Percentiles rank a stretch among this genome's conserved stretches.
Conservation (phyloP, 1,139 yeast genomes). For the Candida glucosophila region DNA sequence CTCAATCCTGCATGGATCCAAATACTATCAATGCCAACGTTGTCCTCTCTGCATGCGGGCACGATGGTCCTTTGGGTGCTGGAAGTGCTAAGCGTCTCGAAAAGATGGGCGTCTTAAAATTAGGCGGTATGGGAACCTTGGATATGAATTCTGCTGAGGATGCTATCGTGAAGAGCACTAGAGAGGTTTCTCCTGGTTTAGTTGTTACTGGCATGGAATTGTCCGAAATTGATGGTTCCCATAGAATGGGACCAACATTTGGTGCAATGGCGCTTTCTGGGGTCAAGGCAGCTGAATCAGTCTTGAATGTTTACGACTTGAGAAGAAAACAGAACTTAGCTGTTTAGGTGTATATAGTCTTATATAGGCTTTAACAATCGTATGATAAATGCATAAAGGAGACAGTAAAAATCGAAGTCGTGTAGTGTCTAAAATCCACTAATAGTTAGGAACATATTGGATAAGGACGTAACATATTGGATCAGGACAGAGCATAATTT, state of each 20-base stretch:
- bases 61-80: constrained; percentile 84
- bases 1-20: constrained; percentile 80
- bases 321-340: constrained; percentile 40
- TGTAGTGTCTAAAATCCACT: no score
- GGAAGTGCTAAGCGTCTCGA: constrained; percentile 51
- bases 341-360: no score
- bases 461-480: no score
- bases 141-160: constrained; percentile 78
- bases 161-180: constrained; percentile 63
- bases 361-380: no score
- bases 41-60: constrained; percentile 68
- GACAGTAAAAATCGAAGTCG: no score
- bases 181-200: constrained; percentile 63
- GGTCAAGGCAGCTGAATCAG: constrained; percentile 65
- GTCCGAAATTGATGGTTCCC: constrained; percentile 68
- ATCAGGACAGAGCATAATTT: no score
- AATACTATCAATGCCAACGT: constrained; percentile 70
- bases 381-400: no score
- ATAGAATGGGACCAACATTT: constrained; percentile 82
- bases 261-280: constrained; percentile 79
- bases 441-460: no score
- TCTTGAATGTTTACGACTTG: constrained; percentile 40
- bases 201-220: constrained; percentile 79
- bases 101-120: constrained; percentile 29
- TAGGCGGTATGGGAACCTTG: constrained; percentile 71